These are phyloP conservation scores for Blastomyces silverae DNA, from an alignment of 2,329 filamentous ascomycete species.

Conservation along the genomic window DNA sequence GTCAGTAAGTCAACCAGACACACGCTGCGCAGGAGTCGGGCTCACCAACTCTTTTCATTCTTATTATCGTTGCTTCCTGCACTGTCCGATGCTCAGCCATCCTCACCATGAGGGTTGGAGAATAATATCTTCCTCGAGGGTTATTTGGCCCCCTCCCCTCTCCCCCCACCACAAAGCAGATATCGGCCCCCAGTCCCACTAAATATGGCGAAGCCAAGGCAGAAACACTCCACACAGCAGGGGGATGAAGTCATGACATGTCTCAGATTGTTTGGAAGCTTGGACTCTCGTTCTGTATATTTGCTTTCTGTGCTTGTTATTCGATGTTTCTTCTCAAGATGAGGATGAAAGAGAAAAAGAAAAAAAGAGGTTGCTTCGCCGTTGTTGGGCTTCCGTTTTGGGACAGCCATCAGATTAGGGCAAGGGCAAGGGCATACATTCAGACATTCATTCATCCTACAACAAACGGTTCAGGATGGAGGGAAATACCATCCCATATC, in stretches of 20 bases:
- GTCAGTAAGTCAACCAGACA: no score
- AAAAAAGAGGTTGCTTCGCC: background rate
- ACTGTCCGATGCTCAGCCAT: background rate
- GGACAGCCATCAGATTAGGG: slow-evolving; percentile 1
- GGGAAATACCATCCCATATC: background rate
- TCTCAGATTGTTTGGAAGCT: background rate
- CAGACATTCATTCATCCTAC: background rate
- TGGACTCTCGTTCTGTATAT: background rate
- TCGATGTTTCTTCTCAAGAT: background rate
- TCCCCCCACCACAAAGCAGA: background rate
- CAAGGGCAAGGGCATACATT: slow-evolving; percentile 8
- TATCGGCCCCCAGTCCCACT: background rate
- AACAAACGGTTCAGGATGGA: background rate
- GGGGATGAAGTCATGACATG: background rate
- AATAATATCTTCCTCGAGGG: background rate
- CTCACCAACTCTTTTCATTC: background rate
- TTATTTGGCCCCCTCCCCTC: background rate
- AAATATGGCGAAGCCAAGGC: background rate
- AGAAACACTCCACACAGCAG: background rate
- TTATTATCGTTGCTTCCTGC: background rate
- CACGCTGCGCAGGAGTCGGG: no score
- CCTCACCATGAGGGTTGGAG: background rate
- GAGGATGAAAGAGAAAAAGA: no score
- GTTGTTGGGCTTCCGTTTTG: background rate
- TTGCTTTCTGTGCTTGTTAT: background rate